Evolutionary conservation across 805 yeast genomes (phyloP), one percentile per base, ranked within the genome.

Genomic region (Lipomyces yamanashiensis): DNA sequence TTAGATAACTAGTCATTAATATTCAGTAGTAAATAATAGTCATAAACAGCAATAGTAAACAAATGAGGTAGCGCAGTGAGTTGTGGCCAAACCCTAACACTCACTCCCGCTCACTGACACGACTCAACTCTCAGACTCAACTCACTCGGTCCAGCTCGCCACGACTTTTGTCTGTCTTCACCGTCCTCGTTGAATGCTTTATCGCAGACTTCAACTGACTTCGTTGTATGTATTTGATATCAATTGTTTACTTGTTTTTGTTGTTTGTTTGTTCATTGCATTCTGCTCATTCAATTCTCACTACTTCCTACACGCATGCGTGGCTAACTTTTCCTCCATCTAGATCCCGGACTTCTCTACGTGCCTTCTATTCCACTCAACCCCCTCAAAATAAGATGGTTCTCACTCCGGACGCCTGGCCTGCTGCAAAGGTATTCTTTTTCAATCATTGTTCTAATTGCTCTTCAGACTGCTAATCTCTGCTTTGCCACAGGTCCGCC

Each of bases 401-500:
- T 19, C 62, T 54, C 21, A 45, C 54, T 57, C 66, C 68, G 21
- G 50, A 28, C 6, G 61, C 50, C 8, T 64, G 68, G 68, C 68
- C 68, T 21, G 68, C 68, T 19, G 13, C 21, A n/a, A 64, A 64
- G 63, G 68, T 64, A 23, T 13, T 33, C 2, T 7, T 17, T 48
- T 17, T 2, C 13, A 13, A 7, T 23, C 21, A 41, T 21, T 51
- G 12, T 37, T 15, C 15, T 17, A 17, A 5, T 21, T 4, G 48
- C 50, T 12, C 15, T 17, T 21, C 17, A 39, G n/a, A 39, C 21
- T 54, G 52, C 43, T 50, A 39, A 36, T 36, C 28, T 28, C 12
- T 21, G 15, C 15, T n/a, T 10, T 15, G 17, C 44, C 34, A 51
- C 52, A 83, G 79, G 92, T 90, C 71, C 90, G 99, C 80, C 77